Conservation (phyloP, 345 rosid species). For the Melaleuca quinquenervia region DNA sequence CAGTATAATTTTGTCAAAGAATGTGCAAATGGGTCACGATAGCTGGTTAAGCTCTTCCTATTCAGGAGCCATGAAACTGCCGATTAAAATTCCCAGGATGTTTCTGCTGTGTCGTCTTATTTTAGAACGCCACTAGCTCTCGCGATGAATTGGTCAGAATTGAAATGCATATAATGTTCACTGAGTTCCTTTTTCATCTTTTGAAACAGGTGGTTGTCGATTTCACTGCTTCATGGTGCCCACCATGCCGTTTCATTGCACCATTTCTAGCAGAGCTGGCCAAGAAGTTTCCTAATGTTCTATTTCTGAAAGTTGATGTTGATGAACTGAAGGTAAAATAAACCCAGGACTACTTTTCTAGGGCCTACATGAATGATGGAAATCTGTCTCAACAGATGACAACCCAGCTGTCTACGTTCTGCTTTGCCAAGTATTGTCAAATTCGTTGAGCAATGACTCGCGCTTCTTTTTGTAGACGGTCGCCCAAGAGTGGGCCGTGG, state of each 20-base stretch:
- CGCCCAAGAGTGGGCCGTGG: slow-evolving; percentile 58
- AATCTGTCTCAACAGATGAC: not conserved
- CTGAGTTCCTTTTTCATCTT: not conserved
- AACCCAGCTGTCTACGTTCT: not conserved
- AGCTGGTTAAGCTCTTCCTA: not conserved
- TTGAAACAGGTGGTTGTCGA: slow-evolving; percentile 54
- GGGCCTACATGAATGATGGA: not conserved
- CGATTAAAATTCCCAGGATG: not conserved
- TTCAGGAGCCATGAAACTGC: not conserved
- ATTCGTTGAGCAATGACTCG: not conserved
- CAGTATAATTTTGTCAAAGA: not conserved
- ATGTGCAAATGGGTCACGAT: not conserved
- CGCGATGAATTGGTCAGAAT: not conserved
- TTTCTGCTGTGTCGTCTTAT: not conserved
- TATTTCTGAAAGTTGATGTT: slow-evolving; percentile 65
- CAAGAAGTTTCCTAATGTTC: slow-evolving; percentile 39
- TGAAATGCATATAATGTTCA: not conserved
- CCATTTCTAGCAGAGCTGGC: slow-evolving; percentile 68
- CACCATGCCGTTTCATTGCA: slow-evolving; percentile 65
- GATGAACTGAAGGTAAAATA: slow-evolving; percentile 58
- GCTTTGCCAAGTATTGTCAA: not conserved
- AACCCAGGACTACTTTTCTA: not conserved
- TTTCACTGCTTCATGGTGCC: slow-evolving; percentile 84
- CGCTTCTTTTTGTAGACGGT: slow-evolving; percentile 25
- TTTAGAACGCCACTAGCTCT: not conserved